Evolutionary conservation across 2,329 filamentous ascomycete genomes (phyloP).

Genomic region (Claviceps arundinis): DNA sequence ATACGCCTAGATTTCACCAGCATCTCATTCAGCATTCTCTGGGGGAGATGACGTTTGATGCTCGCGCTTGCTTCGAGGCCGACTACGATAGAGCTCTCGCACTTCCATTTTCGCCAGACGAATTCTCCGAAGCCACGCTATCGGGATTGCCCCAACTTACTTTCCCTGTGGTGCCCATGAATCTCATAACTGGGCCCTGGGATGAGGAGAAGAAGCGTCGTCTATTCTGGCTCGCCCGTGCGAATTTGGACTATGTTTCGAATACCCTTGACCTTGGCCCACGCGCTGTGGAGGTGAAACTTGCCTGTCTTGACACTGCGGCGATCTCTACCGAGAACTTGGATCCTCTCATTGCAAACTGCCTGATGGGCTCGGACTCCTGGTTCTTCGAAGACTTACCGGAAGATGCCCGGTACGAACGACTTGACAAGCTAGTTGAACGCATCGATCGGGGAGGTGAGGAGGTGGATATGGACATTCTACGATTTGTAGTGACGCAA

Average conservation of each 20-base stretch:
- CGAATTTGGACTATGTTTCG: slow-evolving; percentile 20
- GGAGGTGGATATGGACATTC: too few relatives aligned
- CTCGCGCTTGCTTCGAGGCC: slow-evolving; percentile 20
- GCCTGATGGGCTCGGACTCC: slow-evolving; percentile 13
- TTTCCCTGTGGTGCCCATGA: slow-evolving; percentile 22
- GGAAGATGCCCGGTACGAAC: slow-evolving; percentile 10
- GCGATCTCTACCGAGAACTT: slow-evolving; percentile 16
- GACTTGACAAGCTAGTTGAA: too few relatives aligned
- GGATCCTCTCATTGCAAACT: slow-evolving; percentile 17
- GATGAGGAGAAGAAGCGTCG: slow-evolving; percentile 13
- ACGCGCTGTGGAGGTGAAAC: slow-evolving; percentile 27
- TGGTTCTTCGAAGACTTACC: slow-evolving; percentile 18
- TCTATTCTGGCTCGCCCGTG: slow-evolving; percentile 32
- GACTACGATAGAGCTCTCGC: slow-evolving; percentile 17
- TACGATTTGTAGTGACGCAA: too few relatives aligned
- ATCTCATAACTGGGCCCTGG: slow-evolving; percentile 3
- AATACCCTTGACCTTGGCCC: too few relatives aligned
- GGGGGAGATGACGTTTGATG: slow-evolving; percentile 4
- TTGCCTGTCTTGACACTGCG: slow-evolving; percentile 23
- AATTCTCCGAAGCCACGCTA: too few relatives aligned
- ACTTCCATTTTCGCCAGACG: too few relatives aligned
- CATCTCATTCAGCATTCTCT: slow-evolving; percentile 4
- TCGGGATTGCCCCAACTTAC: slow-evolving; percentile 22
- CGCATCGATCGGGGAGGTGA: too few relatives aligned
- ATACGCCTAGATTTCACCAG: too few relatives aligned